Conservation (phyloP, 2,329 filamentous ascomycete species). For the Ascochyta rabiei region DNA sequence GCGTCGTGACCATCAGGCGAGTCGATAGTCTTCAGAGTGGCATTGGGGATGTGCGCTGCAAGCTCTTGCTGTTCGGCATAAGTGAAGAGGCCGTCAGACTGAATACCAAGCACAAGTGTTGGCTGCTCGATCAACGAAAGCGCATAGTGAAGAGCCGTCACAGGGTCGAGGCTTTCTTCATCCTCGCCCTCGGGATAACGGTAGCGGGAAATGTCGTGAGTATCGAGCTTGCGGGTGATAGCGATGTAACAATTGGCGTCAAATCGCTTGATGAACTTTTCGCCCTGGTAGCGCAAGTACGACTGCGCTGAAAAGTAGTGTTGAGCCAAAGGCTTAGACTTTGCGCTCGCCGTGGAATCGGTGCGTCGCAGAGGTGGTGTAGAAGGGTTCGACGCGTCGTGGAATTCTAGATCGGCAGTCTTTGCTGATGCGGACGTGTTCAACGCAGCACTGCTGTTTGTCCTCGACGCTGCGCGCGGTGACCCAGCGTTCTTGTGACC, state of each 20-base stretch:
- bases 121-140: conserved; percentile 86
- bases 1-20: conserved; percentile 96
- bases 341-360: conserved; percentile 31
- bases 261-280: conserved; percentile 96
- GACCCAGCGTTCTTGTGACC: conserved; percentile 57
- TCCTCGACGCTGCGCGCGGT: conserved; percentile 47
- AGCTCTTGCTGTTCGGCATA: conserved; percentile 96
- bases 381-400: conserved; percentile 46
- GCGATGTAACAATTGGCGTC: conserved; percentile 99
- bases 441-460: conserved; percentile 40
- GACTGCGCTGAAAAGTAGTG: conserved; percentile 99
- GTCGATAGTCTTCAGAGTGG: conserved; percentile 83
- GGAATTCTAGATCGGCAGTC: conserved; percentile 55
- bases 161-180: conserved; percentile 55
- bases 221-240: conserved; percentile 96
- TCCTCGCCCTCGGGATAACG: conserved; percentile 56
- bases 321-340: conserved; percentile 49
- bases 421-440: conserved; percentile 26
- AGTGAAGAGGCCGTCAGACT: conserved; percentile 94
- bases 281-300: conserved; percentile 93
- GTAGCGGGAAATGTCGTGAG: conserved; percentile 88
- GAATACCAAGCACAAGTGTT: conserved; percentile 88
- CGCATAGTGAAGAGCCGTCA: conserved; percentile 67
- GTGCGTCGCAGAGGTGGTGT: conserved; percentile 33
- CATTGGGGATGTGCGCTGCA: conserved; percentile 78